phyloP scores from a whole-genome alignment of 2,329 filamentous ascomycete species.

The Colletotrichum kahawae region DNA sequence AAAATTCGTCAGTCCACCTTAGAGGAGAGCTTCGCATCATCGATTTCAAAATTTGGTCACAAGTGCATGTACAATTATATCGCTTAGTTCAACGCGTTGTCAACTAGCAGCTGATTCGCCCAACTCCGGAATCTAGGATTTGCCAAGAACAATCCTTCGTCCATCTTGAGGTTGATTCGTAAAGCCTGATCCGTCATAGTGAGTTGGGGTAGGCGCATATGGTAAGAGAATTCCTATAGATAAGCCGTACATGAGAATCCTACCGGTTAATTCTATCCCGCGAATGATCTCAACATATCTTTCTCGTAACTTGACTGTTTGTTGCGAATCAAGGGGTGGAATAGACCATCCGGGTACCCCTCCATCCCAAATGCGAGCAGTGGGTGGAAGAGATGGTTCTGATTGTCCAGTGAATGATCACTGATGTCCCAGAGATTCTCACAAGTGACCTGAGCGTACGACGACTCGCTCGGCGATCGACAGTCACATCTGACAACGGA shows the following conservation, averaged over 20 bases:
- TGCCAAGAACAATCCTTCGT: neutral
- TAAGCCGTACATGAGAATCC: neutral
- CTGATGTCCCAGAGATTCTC: neutral
- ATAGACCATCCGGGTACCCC: neutral
- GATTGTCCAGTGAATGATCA: neutral
- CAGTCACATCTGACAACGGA: neutral
- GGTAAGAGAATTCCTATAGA: neutral
- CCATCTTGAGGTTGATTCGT: neutral
- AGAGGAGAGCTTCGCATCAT: too few relatives aligned
- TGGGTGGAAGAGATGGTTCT: neutral
- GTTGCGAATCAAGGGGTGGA: neutral
- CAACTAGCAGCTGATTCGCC: neutral
- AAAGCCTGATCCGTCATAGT: neutral
- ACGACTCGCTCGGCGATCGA: neutral
- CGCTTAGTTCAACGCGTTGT: neutral
- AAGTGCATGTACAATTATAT: neutral
- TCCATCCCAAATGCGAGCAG: accelerated
- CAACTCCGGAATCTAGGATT: neutral
- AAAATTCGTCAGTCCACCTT: too few relatives aligned
- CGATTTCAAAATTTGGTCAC: neutral
- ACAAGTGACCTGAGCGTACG: neutral
- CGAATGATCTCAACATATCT: neutral
- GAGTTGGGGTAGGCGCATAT: neutral
- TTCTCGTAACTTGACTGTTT: too few relatives aligned
- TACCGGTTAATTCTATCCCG: neutral